A percentile compares a stretch with the other conserved stretches of the same genome.
These are phyloP conservation scores for Arthrobotrys sinensis DNA, from an alignment of 2,329 filamentous ascomycete species.

Conservation along the genomic window DNA sequence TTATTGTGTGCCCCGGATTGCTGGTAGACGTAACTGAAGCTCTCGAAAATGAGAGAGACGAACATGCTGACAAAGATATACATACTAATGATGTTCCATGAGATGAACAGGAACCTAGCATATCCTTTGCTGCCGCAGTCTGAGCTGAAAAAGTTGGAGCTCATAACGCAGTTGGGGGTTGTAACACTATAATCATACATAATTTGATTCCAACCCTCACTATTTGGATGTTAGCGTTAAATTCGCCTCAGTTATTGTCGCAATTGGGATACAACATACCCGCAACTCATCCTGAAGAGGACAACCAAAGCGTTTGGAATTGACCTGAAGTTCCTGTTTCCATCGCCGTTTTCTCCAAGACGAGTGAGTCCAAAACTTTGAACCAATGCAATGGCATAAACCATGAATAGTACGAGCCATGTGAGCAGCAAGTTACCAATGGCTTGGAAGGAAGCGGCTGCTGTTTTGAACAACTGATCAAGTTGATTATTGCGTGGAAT, in stretches of 20 bases:
- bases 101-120: constrained; percentile 90
- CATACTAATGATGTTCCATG: constrained; percentile 99
- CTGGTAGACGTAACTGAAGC: constrained; percentile 99
- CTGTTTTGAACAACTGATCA: constrained; percentile 98
- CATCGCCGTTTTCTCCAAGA: constrained; percentile 80
- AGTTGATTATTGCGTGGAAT: constrained; percentile 97
- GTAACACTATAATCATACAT: constrained; percentile 96
- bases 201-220: constrained; percentile 95
- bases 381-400: constrained; percentile 95
- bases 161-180: constrained; percentile 81
- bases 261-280: constrained; percentile 53
- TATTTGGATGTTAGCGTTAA: constrained; percentile 43
- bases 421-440: constrained; percentile 95
- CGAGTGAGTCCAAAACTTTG: constrained; percentile 96
- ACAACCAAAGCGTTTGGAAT: constrained; percentile 95
- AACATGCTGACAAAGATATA: constrained; percentile 99
- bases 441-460: constrained; percentile 89
- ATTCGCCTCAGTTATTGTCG: not conserved
- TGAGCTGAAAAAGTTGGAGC: constrained; percentile 81
- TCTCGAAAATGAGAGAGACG: constrained; percentile 98
- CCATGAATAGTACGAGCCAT: constrained; percentile 96
- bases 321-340: constrained; percentile 91
- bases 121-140: constrained; percentile 93
- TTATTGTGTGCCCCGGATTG: constrained; percentile 91
- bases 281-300: constrained; percentile 91